Percentiles rank a stretch among this genome's conserved stretches.
Evolutionary conservation across 2,329 filamentous ascomycete genomes (phyloP).

Genomic region (Sarocladiaceae sp.): DNA sequence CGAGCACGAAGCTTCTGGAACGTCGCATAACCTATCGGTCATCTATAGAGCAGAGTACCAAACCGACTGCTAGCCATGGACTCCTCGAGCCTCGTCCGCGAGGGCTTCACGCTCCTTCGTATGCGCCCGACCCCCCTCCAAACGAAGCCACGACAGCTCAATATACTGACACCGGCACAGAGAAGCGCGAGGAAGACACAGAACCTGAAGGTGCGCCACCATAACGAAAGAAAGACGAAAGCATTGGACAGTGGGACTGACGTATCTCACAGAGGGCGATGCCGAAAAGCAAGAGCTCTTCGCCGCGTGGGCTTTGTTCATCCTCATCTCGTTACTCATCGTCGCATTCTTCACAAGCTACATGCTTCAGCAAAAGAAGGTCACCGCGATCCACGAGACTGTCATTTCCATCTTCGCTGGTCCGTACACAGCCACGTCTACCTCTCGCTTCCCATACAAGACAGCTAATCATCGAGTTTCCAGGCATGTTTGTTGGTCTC

Average conservation of each 20-base stretch:
- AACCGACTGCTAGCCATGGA: not conserved
- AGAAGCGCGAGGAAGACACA: slow-evolving; percentile 23
- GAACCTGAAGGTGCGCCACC: slow-evolving; percentile 31
- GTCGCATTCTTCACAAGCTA: slow-evolving; percentile 95
- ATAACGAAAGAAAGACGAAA: slow-evolving; percentile 3
- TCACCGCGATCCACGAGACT: slow-evolving; percentile 96
- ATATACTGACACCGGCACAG: slow-evolving; percentile 11
- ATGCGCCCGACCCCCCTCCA: not conserved
- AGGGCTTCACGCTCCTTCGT: slow-evolving; percentile 6
- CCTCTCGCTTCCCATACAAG: not conserved
- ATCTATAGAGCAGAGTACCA: too few relatives aligned
- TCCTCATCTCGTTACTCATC: slow-evolving; percentile 90
- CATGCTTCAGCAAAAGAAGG: slow-evolving; percentile 90
- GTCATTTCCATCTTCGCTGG: slow-evolving; percentile 97
- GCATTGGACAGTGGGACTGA: slow-evolving; percentile 13
- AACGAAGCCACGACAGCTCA: too few relatives aligned
- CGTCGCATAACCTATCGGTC: too few relatives aligned
- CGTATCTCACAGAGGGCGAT: slow-evolving; percentile 53
- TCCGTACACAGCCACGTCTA: too few relatives aligned
- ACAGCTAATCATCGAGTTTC: not conserved
- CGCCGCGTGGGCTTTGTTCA: slow-evolving; percentile 95
- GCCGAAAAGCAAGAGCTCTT: slow-evolving; percentile 89
- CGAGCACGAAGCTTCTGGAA: too few relatives aligned
- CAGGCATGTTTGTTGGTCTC: slow-evolving; percentile 92
- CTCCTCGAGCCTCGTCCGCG: not conserved